Conservation (phyloP, 2,329 filamentous ascomycete species). For the Venturia nashicola region DNA sequence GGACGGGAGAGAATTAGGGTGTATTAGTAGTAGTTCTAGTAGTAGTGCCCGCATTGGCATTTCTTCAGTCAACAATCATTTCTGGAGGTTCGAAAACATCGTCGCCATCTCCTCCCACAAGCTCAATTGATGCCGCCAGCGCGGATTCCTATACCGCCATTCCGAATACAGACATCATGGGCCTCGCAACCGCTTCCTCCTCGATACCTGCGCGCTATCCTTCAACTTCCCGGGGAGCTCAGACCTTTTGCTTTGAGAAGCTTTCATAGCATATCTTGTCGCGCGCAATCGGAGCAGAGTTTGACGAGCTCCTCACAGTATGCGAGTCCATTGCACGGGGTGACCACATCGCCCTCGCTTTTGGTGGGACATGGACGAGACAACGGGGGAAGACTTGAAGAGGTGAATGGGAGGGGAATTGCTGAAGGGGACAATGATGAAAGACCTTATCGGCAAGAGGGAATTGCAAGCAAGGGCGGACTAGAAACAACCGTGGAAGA, state of each 20-base stretch:
- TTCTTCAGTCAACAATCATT: background rate
- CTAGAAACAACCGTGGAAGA: background rate
- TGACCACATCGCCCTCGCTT: background rate
- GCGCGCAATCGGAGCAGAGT: background rate
- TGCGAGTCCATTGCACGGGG: background rate
- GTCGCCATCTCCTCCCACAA: background rate
- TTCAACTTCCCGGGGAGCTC: background rate
- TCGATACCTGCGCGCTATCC: background rate
- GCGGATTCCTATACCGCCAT: constrained; percentile 2
- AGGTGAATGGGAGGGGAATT: background rate
- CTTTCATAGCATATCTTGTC: constrained; percentile 4
- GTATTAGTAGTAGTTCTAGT: background rate
- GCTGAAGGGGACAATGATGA: background rate
- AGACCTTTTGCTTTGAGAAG: background rate
- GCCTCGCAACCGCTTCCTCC: background rate
- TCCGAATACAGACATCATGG: background rate
- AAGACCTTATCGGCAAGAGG: background rate
- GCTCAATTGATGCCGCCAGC: constrained; percentile 2
- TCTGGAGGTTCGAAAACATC: background rate
- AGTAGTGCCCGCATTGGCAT: background rate
- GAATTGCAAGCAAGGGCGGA: background rate
- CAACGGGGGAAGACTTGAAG: background rate
- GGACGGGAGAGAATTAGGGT: background rate
- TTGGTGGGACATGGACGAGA: background rate
- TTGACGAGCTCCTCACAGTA: background rate